Evolutionary conservation across 129 eudicot species (phyloP).

Genomic region (Sambucus nigra): DNA sequence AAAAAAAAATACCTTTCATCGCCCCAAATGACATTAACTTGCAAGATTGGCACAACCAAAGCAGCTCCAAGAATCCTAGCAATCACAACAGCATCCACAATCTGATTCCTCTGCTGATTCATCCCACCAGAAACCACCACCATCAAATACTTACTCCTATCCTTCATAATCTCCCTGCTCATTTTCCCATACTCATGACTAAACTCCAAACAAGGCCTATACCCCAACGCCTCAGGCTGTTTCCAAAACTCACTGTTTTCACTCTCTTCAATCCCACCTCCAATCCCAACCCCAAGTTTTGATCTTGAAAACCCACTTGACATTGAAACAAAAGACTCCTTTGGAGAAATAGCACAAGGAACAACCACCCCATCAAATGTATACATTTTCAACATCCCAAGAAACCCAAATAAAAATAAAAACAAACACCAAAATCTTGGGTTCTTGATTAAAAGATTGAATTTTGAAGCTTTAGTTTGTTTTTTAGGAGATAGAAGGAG

Average conservation of each 20-base stretch:
- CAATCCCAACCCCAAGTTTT: slow-evolving; percentile 10
- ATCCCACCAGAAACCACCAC: slow-evolving; percentile 96
- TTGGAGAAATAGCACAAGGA: slow-evolving; percentile 46
- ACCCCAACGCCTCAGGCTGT: slow-evolving; percentile 81
- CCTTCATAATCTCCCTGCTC: slow-evolving; percentile 40
- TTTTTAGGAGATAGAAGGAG: slow-evolving; percentile 64
- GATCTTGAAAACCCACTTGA: slow-evolving; percentile 29
- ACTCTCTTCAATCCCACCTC: slow-evolving; percentile 6
- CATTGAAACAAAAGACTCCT: slow-evolving; percentile 19
- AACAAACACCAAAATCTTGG: slow-evolving; percentile 49
- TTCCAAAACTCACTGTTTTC: slow-evolving; percentile 58
- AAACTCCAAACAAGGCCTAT: slow-evolving; percentile 77
- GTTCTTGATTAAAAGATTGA: slow-evolving; percentile 34
- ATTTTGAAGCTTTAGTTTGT: slow-evolving; percentile 30
- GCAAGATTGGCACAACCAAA: slow-evolving; percentile 85
- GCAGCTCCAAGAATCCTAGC: slow-evolving; percentile 98
- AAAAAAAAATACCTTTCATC: slow-evolving; percentile 81
- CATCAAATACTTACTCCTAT: slow-evolving; percentile 64
- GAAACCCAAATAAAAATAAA: slow-evolving; percentile 31
- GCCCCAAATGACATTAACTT: slow-evolving; percentile 97
- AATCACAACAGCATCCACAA: slow-evolving; percentile 97
- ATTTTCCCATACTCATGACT: slow-evolving; percentile 40
- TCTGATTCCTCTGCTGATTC: slow-evolving; percentile 97
- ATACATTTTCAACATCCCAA: slow-evolving; percentile 44
- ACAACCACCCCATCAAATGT: slow-evolving; percentile 39